A percentile compares a stretch with the other conserved stretches of the same genome.
Evolutionary conservation across 1,139 yeast genomes (phyloP).

Genomic region (Hemisphaericaspora xylanilytica): DNA sequence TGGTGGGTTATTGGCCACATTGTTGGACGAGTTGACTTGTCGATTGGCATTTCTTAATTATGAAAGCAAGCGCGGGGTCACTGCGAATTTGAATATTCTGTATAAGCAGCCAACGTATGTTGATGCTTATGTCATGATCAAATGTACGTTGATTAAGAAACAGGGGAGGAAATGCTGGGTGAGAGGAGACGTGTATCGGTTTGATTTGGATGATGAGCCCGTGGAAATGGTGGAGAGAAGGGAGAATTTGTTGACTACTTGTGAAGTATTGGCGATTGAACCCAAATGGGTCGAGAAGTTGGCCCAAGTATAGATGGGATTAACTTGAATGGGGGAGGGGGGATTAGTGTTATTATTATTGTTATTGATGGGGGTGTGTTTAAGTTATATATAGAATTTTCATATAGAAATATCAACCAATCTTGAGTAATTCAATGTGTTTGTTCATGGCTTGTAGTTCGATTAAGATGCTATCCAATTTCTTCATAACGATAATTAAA

Average conservation of each 20-base stretch:
- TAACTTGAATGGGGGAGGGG: too few species aligned
- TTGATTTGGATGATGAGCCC: conserved; percentile 17
- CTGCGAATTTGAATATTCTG: conserved; percentile 46
- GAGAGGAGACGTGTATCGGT: conserved; percentile 34
- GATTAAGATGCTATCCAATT: conserved; percentile 11
- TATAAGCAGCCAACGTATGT: conserved; percentile 40
- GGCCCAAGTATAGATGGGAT: conserved; percentile 10
- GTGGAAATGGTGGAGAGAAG: conserved; percentile 19
- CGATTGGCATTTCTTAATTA: conserved; percentile 50
- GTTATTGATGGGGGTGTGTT: too few species aligned
- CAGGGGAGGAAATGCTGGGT: conserved; percentile 46
- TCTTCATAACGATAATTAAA: conserved; percentile 11
- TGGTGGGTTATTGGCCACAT: conserved; percentile 55
- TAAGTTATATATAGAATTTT: conserved; percentile 8
- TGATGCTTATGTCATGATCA: conserved; percentile 33
- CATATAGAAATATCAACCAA: too few species aligned
- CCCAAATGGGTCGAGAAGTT: conserved; percentile 48
- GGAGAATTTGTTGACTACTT: conserved; percentile 33
- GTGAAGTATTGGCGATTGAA: conserved; percentile 46
- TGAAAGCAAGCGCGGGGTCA: conserved; percentile 41
- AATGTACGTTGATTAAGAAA: conserved; percentile 33
- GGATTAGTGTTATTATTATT: too few species aligned
- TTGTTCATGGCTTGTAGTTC: conserved; percentile 12
- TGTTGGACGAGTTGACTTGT: conserved; percentile 54
- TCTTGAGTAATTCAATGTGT: conserved; percentile 5